Percentiles rank a stretch among this genome's conserved stretches.
phyloP scores from a whole-genome alignment of 2,329 filamentous ascomycete species.

The Herpotrichia juniperi region DNA sequence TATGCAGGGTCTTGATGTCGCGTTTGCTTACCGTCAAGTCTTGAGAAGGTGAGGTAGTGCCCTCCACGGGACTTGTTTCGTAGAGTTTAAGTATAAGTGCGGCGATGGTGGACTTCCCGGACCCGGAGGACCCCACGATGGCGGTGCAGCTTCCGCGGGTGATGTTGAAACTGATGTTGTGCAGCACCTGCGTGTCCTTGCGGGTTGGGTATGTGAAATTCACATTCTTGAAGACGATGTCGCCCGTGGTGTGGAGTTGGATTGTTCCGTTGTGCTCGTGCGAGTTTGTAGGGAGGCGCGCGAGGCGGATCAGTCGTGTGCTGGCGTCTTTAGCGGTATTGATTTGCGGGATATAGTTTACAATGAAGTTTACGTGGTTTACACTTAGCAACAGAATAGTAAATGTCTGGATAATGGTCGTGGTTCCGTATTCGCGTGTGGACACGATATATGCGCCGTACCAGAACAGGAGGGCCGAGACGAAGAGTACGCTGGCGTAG shows the following conservation, averaged over 20 bases:
- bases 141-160: constrained; percentile 70
- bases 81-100: constrained; percentile 78
- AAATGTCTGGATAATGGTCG: constrained; percentile 73
- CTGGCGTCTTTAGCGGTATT: constrained; percentile 75
- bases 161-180: constrained; percentile 70
- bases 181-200: constrained; percentile 61
- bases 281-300: constrained; percentile 63
- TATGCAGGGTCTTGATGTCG: constrained; percentile 65
- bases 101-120: constrained; percentile 88
- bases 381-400: constrained; percentile 85
- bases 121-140: constrained; percentile 83
- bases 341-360: constrained; percentile 81
- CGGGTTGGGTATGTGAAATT: constrained; percentile 74
- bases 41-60: constrained; percentile 1
- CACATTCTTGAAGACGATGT: constrained; percentile 67
- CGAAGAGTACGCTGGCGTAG: constrained; percentile 72
- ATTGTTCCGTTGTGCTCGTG: constrained; percentile 64
- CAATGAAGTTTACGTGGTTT: constrained; percentile 70
- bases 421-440: constrained; percentile 56
- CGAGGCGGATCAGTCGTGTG: constrained; percentile 72
- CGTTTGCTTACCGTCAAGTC: constrained; percentile 65
- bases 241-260: constrained; percentile 51
- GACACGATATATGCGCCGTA: constrained; percentile 74
- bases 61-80: constrained; percentile 28
- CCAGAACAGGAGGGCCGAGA: constrained; percentile 82